A percentile compares a stretch with the other conserved stretches of the same genome.
Evolutionary conservation across 192 early-diverging fungal species (phyloP).

Genomic region (Linnemannia zychae): DNA sequence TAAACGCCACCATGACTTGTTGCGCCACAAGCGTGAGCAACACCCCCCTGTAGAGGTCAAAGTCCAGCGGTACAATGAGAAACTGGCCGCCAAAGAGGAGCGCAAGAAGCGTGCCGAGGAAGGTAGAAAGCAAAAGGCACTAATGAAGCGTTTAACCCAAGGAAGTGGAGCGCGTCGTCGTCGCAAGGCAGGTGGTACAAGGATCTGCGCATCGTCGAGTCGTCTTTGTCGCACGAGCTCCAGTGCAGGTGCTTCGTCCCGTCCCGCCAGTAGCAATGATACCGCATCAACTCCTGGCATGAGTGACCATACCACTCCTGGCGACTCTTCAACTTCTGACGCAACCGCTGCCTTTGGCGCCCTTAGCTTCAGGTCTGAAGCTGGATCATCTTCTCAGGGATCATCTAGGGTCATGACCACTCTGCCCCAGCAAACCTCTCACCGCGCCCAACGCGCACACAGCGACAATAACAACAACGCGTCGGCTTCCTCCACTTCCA

Average conservation of each 20-base stretch:
- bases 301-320: too few relatives aligned
- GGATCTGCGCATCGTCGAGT: too few relatives aligned
- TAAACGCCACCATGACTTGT: slow-evolving; percentile 46
- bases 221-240: too few relatives aligned
- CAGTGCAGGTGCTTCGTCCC: too few relatives aligned
- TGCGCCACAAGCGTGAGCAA: slow-evolving; percentile 48
- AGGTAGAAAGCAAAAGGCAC: not conserved
- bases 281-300: not conserved
- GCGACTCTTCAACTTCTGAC: not conserved
- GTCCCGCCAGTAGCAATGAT: not conserved
- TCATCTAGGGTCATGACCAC: too few relatives aligned
- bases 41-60: slow-evolving; percentile 39
- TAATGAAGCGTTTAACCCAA: not conserved
- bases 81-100: not conserved
- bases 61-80: slow-evolving; percentile 11
- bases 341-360: not conserved
- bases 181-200: too few relatives aligned
- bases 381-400: too few relatives aligned
- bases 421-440: too few relatives aligned
- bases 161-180: not conserved
- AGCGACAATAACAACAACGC: too few relatives aligned
- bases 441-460: too few relatives aligned
- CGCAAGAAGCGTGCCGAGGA: not conserved
- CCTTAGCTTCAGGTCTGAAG: too few relatives aligned
- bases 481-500: too few relatives aligned